Evolutionary conservation across 2,329 filamentous ascomycete genomes (phyloP), one percentile per base, ranked within the genome.

Genomic region (Botrytis paeoniae): DNA sequence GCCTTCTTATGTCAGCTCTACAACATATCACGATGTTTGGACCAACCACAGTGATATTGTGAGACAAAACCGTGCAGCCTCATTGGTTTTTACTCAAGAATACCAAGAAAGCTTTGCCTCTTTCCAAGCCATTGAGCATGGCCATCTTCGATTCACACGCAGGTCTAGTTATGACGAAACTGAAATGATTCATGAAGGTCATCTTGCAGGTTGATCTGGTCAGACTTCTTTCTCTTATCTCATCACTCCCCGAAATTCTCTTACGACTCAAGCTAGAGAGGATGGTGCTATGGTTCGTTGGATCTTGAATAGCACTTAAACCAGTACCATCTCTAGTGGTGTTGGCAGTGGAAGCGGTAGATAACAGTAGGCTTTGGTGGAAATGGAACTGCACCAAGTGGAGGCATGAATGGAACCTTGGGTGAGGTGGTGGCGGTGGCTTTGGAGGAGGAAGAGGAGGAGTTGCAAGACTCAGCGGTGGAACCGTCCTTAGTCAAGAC

Each of bases 101-200:
- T 82, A 85, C 82, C 9, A 83, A 85, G 4, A 89, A 89, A 20
- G 86, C 86, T 3, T 85, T 97, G 35, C 94, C 95, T 0, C 85
- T 97, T n/a, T 90, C 89, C 74, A 89, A 90, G 81, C 92, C 95
- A 78, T 89, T 87, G 78, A 91, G 92, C 78, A 84, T 94, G 35
- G 92, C 88, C 32, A 88, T 94, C 73, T 88, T 97, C 76, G 95
- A 95, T n/a, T 90, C 92, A 65, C 94, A 97, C 81, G 92, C 94
- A 18, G 92, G 92, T 4, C 75, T 73, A 29, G 66, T 72, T n/a
- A 75, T 75, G 61, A 73, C 74, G 73, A 72, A 57, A 54, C 62
- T 14, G 45, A 57, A 8, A 61, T 72, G 37, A 73, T 61, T 7
- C 75, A 73, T 41, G 32, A 63, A 35, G 74, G 75, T 10, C 73